Conservation (phyloP, 306 rosid species). For the Lathyrus tuberosus region DNA sequence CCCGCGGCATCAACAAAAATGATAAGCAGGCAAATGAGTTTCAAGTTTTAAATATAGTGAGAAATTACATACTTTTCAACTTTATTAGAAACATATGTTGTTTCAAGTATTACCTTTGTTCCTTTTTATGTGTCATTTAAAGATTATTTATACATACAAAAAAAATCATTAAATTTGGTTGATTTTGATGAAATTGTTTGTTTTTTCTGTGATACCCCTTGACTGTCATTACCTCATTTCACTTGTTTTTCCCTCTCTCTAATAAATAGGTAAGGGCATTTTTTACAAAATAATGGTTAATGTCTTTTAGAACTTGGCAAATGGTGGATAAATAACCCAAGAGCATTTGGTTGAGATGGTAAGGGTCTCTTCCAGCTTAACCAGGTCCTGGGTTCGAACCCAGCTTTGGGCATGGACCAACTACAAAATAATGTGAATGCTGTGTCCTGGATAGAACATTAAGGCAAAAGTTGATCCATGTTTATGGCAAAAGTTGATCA, state of each 20-base stretch:
- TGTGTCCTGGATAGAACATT: too few relatives aligned
- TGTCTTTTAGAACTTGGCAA: background rate
- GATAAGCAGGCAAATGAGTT: constrained; percentile 30
- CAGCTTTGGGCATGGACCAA: too few relatives aligned
- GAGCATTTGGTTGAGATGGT: too few relatives aligned
- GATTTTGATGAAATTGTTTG: background rate
- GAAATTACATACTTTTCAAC: constrained; percentile 21
- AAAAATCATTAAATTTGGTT: background rate
- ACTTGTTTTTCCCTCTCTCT: background rate
- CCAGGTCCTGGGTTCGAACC: too few relatives aligned
- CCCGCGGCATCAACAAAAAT: constrained; percentile 14
- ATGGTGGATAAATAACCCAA: background rate
- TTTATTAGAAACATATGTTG: constrained; percentile 5
- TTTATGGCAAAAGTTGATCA: too few relatives aligned
- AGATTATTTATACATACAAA: background rate
- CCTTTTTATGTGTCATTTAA: background rate
- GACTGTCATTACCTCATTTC: background rate
- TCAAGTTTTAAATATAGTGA: constrained; percentile 7
- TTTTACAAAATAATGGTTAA: background rate
- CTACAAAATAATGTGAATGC: too few relatives aligned
- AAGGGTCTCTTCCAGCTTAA: too few relatives aligned
- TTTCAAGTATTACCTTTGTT: background rate
- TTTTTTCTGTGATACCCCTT: background rate
- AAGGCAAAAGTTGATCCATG: too few relatives aligned
- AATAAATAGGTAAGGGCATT: background rate